A percentile compares a stretch with the other conserved stretches of the same genome.
Evolutionary conservation across 257 asterid genomes (phyloP).

Genomic region (Cynanchum wilfordii): DNA sequence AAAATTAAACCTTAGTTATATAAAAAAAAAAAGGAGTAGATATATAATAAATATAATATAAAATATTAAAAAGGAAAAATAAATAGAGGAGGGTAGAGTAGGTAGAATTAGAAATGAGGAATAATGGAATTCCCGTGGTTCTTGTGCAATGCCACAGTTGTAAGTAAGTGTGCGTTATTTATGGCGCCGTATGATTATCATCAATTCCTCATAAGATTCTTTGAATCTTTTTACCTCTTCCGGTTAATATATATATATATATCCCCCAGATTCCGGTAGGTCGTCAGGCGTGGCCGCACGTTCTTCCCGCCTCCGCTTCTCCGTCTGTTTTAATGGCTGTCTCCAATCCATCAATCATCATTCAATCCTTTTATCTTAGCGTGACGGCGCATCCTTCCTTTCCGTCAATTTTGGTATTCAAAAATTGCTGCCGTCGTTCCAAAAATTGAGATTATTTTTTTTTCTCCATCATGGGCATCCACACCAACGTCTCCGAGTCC

Average conservation of each 20-base stretch:
- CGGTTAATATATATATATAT: no score
- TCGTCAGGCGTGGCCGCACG: neutral
- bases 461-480: neutral
- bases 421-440: constrained; percentile 9
- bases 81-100: neutral
- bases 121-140: neutral
- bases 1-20: no score
- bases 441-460: neutral
- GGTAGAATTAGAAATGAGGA: neutral
- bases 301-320: neutral
- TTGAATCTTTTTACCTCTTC: neutral
- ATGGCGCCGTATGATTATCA: constrained; percentile 7
- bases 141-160: neutral
- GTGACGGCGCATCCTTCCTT: constrained; percentile 12
- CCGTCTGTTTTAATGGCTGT: constrained; percentile 12
- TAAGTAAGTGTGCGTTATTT: neutral
- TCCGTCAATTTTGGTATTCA: no score
- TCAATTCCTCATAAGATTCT: neutral
- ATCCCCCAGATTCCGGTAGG: constrained; percentile 2
- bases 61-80: neutral
- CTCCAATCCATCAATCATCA: neutral
- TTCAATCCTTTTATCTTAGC: neutral
- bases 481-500: neutral
- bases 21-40: no score
- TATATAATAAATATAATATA: no score